These are phyloP conservation scores for Pythium plurisporium DNA, from an alignment of 352 stramenopile species.

Conservation along the genomic window DNA sequence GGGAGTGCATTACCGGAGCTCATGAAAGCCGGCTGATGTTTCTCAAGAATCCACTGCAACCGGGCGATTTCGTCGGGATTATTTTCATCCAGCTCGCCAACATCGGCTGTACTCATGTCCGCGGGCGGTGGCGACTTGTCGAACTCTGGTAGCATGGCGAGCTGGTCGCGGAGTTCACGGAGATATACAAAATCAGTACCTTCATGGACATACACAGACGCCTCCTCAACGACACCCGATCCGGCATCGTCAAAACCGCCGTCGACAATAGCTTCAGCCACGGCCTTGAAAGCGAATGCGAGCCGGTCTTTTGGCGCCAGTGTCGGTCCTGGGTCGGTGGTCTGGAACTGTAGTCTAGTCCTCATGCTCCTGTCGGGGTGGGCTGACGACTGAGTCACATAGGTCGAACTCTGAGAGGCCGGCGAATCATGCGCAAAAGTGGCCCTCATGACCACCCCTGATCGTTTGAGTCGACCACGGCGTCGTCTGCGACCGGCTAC, in stretches of 20 bases:
- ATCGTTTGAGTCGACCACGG: too few relatives aligned
- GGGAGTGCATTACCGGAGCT: conserved; percentile 16
- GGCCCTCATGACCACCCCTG: too few relatives aligned
- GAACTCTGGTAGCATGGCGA: conserved; percentile 11
- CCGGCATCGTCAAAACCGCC: not conserved
- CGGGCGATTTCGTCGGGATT: not conserved
- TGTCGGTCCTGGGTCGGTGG: not conserved
- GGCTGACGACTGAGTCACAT: not conserved
- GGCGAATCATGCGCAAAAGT: too few relatives aligned
- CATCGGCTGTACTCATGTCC: conserved; percentile 9
- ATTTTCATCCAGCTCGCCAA: conserved; percentile 11
- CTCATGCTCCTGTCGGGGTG: too few relatives aligned
- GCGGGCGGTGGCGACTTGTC: not conserved
- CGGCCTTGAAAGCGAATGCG: not conserved
- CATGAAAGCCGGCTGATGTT: conserved; percentile 3
- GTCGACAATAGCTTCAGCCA: not conserved
- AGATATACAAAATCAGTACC: conserved; percentile 6
- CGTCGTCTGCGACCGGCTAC: too few relatives aligned
- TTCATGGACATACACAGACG: not conserved
- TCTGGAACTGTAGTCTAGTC: not conserved
- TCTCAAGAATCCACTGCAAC: not conserved
- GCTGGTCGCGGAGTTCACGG: not conserved
- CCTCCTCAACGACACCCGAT: not conserved
- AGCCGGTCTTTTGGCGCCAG: not conserved
- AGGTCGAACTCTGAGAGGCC: not conserved